Evolutionary conservation across 441 rosid species (phyloP).

Genomic region (Brassica balearica): DNA sequence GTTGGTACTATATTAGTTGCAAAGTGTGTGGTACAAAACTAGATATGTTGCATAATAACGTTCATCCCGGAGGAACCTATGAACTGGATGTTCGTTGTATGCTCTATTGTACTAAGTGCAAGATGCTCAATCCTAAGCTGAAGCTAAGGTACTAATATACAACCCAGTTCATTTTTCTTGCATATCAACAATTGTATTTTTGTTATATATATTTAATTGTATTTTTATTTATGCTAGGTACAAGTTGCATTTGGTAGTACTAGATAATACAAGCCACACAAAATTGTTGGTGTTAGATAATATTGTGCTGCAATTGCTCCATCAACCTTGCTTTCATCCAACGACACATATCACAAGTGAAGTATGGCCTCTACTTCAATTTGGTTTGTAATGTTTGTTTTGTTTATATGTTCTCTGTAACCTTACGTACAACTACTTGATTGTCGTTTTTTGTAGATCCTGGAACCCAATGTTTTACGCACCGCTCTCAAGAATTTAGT

Average conservation of each 20-base stretch:
- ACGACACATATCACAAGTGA: neutral
- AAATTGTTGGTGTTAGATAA: neutral
- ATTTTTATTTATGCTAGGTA: neutral
- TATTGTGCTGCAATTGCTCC: neutral
- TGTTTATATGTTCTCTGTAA: neutral
- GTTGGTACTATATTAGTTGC: neutral
- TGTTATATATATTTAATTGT: neutral
- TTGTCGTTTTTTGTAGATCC: neutral
- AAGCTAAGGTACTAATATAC: neutral
- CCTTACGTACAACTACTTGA: too few species aligned
- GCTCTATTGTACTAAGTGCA: neutral
- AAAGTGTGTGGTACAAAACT: neutral
- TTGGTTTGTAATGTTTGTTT: too few species aligned
- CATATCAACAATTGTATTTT: neutral
- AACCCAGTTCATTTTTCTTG: neutral
- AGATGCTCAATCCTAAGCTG: neutral
- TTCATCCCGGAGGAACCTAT: neutral
- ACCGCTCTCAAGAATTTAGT: neutral
- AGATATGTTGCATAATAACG: neutral
- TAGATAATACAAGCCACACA: neutral
- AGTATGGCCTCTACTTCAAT: neutral
- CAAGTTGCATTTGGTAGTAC: neutral
- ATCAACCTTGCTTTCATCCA: neutral
- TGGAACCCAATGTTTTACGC: neutral
- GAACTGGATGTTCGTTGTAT: neutral